Base-by-base conservation (phyloP, 2,329 filamentous ascomycete genomes). In the Neopestalotiopsis rosae region DNA sequence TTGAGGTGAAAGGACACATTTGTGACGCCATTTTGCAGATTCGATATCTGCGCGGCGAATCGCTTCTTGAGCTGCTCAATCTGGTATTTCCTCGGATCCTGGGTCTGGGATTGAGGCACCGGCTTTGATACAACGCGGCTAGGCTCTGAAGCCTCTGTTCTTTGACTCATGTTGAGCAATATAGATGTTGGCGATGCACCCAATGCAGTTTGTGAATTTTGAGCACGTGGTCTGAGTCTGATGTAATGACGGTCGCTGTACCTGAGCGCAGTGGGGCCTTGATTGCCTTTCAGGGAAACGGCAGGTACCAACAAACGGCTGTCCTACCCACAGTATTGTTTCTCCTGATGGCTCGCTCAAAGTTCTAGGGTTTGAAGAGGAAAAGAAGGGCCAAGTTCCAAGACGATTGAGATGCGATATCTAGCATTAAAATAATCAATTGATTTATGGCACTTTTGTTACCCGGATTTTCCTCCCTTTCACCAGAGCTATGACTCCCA, bases 11-110 rank as follows among this genome's bases (percentile, higher is more conserved):
- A 93, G 10, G 83, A 80, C 52, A 95, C 79, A 17, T 87, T 85
- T 0, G 88, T 89, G 3, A 84, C 84, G 63, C 87, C 85, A 69
- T 86, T 79, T 6, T 79, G 76, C 3, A 82, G 74, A 14, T 75
- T 80, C 12, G 81, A 79, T 70, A 87, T 83, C 63, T 79, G 81
- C 6, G 86, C 83, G 1, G 81, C 83, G 78, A 89, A 95, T 42
- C 93, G 88, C 71, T 89, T 88, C 74, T 89, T 86, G 70, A 95
- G 81, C 82, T 96, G 93, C 70, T 88, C 87, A 65, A 95, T 80
- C 78, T 96, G 92, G 76, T 94, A 96, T 68, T 87, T 87, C 72
- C 92, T 86, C 6, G 93, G 92, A 76, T 94, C 89, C 69, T 90
- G 85, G 38, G 83, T 78, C 79, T 94, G 91, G 12, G 87, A 84